Evolutionary conservation across 2,329 filamentous ascomycete species (phyloP).

Genomic region (Trichothecium roseum): DNA sequence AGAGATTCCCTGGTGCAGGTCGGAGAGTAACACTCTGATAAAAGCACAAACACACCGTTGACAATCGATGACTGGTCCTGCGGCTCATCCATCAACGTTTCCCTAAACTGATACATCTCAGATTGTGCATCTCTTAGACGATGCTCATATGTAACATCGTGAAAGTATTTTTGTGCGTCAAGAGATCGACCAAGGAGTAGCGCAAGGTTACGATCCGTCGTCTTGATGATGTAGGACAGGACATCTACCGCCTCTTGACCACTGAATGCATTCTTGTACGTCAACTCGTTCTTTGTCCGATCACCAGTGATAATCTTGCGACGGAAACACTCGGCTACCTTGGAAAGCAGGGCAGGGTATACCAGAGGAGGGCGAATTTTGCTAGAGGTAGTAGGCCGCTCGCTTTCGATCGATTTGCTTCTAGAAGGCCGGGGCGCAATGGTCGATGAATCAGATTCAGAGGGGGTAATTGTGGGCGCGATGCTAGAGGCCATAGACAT

Average conservation of each 20-base stretch:
- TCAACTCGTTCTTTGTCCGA: constrained; percentile 89
- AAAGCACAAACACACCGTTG: constrained; percentile 90
- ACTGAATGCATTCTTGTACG: constrained; percentile 95
- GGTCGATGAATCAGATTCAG: constrained; percentile 41
- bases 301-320: constrained; percentile 80
- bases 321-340: constrained; percentile 84
- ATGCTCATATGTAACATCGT: constrained; percentile 98
- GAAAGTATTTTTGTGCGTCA: constrained; percentile 97
- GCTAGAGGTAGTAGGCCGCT: constrained; percentile 43
- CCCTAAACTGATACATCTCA: constrained; percentile 94
- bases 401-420: constrained; percentile 42
- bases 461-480: constrained; percentile 56
- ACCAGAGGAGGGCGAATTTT: constrained; percentile 72
- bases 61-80: constrained; percentile 63
- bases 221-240: constrained; percentile 93
- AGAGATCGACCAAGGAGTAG: constrained; percentile 81
- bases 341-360: constrained; percentile 88
- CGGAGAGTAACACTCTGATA: constrained; percentile 96
- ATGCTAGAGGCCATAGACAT: constrained; percentile 92
- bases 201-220: constrained; percentile 88
- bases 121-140: constrained; percentile 84
- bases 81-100: constrained; percentile 78
- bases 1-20: constrained; percentile 92
- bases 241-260: constrained; percentile 93
- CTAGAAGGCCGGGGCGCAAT: constrained; percentile 45